A percentile compares a stretch with the other conserved stretches of the same genome.
Conservation (phyloP, 345 rosid species). For the Populus tremula region DNA sequence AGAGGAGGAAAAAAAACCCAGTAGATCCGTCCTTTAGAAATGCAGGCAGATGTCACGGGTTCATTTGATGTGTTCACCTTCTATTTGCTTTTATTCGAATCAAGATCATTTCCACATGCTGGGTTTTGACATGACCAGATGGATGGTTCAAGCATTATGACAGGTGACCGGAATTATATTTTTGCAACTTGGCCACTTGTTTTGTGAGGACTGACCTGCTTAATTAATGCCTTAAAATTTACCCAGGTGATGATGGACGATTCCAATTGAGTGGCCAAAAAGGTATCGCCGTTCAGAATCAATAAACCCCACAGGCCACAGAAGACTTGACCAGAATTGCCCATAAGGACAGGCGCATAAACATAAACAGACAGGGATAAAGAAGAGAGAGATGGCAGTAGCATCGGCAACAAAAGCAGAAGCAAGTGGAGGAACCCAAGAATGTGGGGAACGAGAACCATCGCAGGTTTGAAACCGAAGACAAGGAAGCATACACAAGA, state of each 20-base stretch:
- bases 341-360: background rate
- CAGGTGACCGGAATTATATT: background rate
- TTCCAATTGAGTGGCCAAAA: background rate
- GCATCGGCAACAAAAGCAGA: background rate
- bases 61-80: background rate
- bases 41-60: background rate
- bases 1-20: background rate
- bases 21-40: background rate
- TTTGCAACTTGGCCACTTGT: background rate
- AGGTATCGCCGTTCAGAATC: background rate
- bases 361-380: background rate
- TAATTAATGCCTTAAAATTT: background rate
- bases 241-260: background rate
- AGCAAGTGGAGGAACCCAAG: slow-evolving; percentile 35
- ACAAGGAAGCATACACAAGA: slow-evolving; percentile 66
- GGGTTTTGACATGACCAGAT: background rate
- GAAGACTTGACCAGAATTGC: background rate
- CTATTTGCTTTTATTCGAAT: no score
- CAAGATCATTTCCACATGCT: background rate
- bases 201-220: background rate
- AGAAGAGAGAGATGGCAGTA: slow-evolving; percentile 25
- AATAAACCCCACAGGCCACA: background rate
- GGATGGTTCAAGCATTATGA: background rate
- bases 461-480: slow-evolving; percentile 78
- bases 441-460: slow-evolving; percentile 57